A percentile compares a stretch with the other conserved stretches of the same genome.
Evolutionary conservation across 1,139 yeast species (phyloP).

Genomic region (Maudiozyma humilis): DNA sequence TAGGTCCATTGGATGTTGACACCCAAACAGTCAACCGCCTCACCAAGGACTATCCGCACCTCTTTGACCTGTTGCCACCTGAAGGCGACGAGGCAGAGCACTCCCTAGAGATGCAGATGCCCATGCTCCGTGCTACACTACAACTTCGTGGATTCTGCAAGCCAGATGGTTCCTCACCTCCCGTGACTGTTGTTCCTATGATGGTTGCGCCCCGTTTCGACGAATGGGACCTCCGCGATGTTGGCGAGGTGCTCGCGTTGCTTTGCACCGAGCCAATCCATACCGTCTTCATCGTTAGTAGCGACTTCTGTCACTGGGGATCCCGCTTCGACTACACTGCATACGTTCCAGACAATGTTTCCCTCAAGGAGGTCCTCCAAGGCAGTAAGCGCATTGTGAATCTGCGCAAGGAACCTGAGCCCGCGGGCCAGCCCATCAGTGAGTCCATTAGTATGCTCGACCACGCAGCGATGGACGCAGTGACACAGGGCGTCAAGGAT

Average conservation of each 20-base stretch:
- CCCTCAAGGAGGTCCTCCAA: conserved; percentile 14
- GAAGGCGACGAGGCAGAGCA: conserved; percentile 79
- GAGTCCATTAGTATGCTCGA: conserved; percentile 69
- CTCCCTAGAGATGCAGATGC: conserved; percentile 91
- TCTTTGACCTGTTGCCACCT: conserved; percentile 34
- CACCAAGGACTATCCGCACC: conserved; percentile 9
- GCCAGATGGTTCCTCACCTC: conserved; percentile 30
- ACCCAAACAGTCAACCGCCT: conserved; percentile 16
- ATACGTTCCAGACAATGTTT: conserved; percentile 34
- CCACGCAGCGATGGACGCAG: conserved; percentile 56
- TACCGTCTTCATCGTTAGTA: conserved; percentile 62
- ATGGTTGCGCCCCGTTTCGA: conserved; percentile 61
- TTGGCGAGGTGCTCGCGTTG: too few species aligned
- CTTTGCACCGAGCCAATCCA: conserved; percentile 31
- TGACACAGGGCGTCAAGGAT: conserved; percentile 37
- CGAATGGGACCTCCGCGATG: too few species aligned
- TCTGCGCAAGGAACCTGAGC: neutral
- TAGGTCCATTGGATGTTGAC: conserved; percentile 70
- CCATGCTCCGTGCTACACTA: conserved; percentile 44
- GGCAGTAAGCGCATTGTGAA: neutral
- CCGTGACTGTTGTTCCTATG: conserved; percentile 64
- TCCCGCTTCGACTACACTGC: conserved; percentile 62
- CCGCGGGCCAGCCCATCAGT: conserved; percentile 40
- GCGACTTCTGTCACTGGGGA: conserved; percentile 98
- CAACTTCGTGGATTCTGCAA: conserved; percentile 36